Evolutionary conservation across 108 stramenopile genomes (phyloP).

Genomic region (Aureococcus anophagefferens): DNA sequence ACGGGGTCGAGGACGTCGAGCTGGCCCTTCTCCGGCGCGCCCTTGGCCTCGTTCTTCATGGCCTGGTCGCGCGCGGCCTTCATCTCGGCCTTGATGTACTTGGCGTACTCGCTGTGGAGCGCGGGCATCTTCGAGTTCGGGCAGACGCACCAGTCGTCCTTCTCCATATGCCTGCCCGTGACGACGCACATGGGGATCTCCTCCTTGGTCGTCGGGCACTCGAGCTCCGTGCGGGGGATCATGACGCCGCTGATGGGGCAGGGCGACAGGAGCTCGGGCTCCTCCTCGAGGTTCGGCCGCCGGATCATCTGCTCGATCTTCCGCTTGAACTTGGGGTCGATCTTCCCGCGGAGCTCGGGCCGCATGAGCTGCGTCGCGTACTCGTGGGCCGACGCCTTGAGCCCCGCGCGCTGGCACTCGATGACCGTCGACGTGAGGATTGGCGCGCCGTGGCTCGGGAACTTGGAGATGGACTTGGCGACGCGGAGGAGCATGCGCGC

Average conservation of each 20-base stretch:
- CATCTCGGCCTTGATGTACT: constrained; percentile 28
- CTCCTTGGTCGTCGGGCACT: constrained; percentile 51
- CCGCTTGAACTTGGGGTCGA: constrained; percentile 42
- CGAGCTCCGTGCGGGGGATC: constrained; percentile 35
- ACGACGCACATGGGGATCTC: constrained; percentile 52
- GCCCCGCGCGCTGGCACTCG: constrained; percentile 51
- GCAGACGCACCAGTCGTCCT: constrained; percentile 54
- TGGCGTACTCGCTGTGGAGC: constrained; percentile 40
- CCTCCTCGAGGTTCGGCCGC: constrained; percentile 35
- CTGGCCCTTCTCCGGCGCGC: no score
- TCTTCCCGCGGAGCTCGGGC: constrained; percentile 35
- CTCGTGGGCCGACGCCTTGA: constrained; percentile 42
- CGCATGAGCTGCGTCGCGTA: constrained; percentile 42
- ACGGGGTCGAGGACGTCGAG: not conserved
- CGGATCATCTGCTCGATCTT: constrained; percentile 59
- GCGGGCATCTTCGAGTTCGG: constrained; percentile 48
- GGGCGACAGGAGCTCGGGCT: constrained; percentile 23
- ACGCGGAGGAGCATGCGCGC: constrained; percentile 47
- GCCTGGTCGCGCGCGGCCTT: no score
- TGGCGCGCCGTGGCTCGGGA: constrained; percentile 40
- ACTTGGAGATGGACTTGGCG: constrained; percentile 39
- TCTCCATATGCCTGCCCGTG: constrained; percentile 55
- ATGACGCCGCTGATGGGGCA: constrained; percentile 31
- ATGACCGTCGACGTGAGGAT: constrained; percentile 49
- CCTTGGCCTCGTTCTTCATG: not conserved